Base-by-base conservation (phyloP, 768 basidiomycete genomes). In the Pleurotus eryngii region DNA sequence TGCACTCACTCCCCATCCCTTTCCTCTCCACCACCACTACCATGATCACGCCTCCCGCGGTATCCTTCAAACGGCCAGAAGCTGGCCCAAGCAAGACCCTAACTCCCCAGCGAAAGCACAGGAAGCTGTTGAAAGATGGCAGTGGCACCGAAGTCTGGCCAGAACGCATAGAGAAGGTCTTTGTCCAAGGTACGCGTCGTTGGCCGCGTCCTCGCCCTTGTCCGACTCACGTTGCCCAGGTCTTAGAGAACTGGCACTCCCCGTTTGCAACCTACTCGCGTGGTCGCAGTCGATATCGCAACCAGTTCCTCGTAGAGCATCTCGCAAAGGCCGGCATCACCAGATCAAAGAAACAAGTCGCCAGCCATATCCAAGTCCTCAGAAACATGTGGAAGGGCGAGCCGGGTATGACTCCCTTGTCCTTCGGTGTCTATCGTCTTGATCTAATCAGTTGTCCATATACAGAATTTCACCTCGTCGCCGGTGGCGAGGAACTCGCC, bases 311-410 rank as follows among this genome's bases (percentile, higher is more conserved):
- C 60, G 90, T 92, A 67, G 89, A 91, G 61, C 87, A 89, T 65
- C 82, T 92, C 58, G 78, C 85, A 56, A 85, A 83, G 61, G 74
- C 78, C 38, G 87, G 86, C 56, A 81, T 92, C 67, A 78, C 79
- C 24, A 85, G 90, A 42, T 80, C 88, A 46, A 92, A 92, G 78
- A 92, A 92, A 70, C 90, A 92, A 70, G 90, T 92, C 61, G 90
- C 90, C n/a, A 89, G 87, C 69, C 90, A 92, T 65, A 89, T 92
- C 53, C 90, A 92, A 66, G 90, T 91, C 56, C 69, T 90, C 55
- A 76, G 89, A 50, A 92, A 92, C 67, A 92, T 92, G 90, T 91
- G 89, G 89, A 90, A 90, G 68, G 90, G 89, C 20, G 83, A 88
- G 58, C 79, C 85, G 76, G 86, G 90, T 88, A 57, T 35, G 75